Base-by-base conservation (phyloP, 495 filamentous ascomycete species). In the Xylaria intraflava region DNA sequence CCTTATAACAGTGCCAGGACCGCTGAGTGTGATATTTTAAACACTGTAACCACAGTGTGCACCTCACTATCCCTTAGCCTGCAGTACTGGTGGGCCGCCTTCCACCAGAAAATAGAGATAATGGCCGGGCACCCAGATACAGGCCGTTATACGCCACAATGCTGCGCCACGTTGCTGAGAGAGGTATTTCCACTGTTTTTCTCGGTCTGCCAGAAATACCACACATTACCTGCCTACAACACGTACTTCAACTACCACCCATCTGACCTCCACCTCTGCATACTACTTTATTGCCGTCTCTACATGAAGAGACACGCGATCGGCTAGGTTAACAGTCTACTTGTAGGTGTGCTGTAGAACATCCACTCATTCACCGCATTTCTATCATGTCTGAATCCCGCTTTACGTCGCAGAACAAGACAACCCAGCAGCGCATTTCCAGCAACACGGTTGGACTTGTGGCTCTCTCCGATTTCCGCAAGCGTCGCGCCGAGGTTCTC, bases 401-500 rank as follows among this genome's bases (percentile, higher is more conserved):
- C 58, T 96, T 96, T 72, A 87, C 86, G 3, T 73, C 86, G 17
- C 89, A 93, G 57, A 83, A 79, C 48, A 78, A 85, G 49, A 91
- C 90, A 0, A 87, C 90, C 14, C 86, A 95, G 71, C 87, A 96
- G 51, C 78, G 92, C n/a, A 82, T 98, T 46, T 90, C 89, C 58
- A 89, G 85, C 35, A 87, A 90, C 65, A 98, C 93, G 1, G 90
- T 95, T 48, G 93, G 93, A 40, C 83, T 98, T 12, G 93, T 97
- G 39, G 79, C 89, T 50, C 83, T 96, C 36, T 87, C 84, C 59
- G 93, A 97, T 66, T 98, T 96, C 73, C 90, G 93, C 69, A 97
- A 98, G 71, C 85, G 93, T 35, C 90, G 93, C 68, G 92, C 90
- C 58, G 89, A 98, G 69, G 89, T 91, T 24, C 74, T 95, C 27